Evolutionary conservation across 768 basidiomycete species (phyloP), one percentile per base, ranked within the genome.

Genomic region (Russula virescens): DNA sequence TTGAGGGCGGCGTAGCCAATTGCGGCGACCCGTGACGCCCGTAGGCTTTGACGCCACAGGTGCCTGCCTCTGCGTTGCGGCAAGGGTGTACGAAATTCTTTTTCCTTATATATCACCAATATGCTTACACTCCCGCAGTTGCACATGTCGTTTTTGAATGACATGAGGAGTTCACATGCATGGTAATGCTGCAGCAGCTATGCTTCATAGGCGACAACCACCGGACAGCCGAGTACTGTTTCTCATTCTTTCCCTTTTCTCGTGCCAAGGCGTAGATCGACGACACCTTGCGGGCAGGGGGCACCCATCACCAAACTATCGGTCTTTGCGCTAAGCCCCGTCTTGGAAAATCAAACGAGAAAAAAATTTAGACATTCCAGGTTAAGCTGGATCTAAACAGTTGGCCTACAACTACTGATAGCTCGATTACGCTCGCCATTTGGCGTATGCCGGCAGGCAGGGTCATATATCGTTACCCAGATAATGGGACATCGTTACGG

Each of bases 371-470:
- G 25, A 23, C 14, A 45, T 43, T 5, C 8, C 34, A 9, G 43
- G n/a, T 21, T 23, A 14, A 46, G 43, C 25, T 53, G 59, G 19
- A 31, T 53, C 28, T 45, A 16, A 31, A 43, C 21, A 60, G 43
- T 1, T 14, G 38, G 43, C 34, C 45, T 38, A n/a, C 25, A 19
- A 13, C 40, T 59, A 28, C 49, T 43, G 42, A 51, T 43, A 23
- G 43, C 40, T 38, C 48, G 16, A 52, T 52, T 51, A 23, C 31
- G 28, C 40, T 31, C 48, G 26, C 26, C 26, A n/a, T 28, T 52
- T 35, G 56, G 34, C 43, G 47, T 14, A 54, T 61, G 60, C 51
- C 60, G 60, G 60, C 60, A 61, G 35, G 19, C 28, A 46, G 26
- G 25, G 51, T 11, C 34, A 42, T 35, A 53, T 35, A 47, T 31